These are phyloP conservation scores for Turnera subulata DNA, from an alignment of 345 rosid species.

Conservation along the genomic window DNA sequence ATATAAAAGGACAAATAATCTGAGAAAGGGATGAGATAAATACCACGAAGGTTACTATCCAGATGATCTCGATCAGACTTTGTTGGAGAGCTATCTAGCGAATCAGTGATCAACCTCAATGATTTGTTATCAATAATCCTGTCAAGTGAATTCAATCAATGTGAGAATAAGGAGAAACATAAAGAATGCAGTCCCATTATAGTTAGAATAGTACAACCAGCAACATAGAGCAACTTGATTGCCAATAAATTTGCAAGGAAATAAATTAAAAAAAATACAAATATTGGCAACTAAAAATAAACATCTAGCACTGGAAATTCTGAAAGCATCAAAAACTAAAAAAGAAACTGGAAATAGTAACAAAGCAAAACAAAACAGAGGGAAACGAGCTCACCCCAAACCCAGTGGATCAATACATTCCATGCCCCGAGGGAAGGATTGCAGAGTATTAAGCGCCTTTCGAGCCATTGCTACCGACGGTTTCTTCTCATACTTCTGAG, in stretches of 20 bases:
- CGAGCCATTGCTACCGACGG: slow-evolving; percentile 38
- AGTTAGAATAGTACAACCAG: too few species aligned
- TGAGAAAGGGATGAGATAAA: slow-evolving; percentile 5
- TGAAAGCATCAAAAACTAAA: not conserved
- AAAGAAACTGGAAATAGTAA: not conserved
- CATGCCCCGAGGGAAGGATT: slow-evolving; percentile 91
- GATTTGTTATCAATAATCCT: slow-evolving; percentile 92
- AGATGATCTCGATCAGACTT: slow-evolving; percentile 46
- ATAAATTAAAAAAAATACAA: too few species aligned
- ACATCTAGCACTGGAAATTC: not conserved
- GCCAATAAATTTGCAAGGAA: too few species aligned
- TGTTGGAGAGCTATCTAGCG: slow-evolving; percentile 60
- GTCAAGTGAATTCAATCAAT: slow-evolving; percentile 16
- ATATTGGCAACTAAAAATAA: slow-evolving; percentile 7
- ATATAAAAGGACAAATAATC: not conserved
- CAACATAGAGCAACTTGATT: too few species aligned
- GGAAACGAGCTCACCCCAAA: slow-evolving; percentile 56
- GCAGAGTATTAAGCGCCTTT: slow-evolving; percentile 55
- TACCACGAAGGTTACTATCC: slow-evolving; percentile 75
- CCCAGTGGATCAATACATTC: slow-evolving; percentile 96
- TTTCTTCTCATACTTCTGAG: slow-evolving; percentile 62
- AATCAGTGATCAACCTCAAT: slow-evolving; percentile 70
- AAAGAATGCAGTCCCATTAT: not conserved
- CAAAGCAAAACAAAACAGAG: not conserved
- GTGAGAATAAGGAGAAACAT: not conserved